Percentiles rank a stretch among this genome's conserved stretches.
These are phyloP conservation scores for Ceratobasidium sp. DNA, from an alignment of 1,284 basidiomycete genomes.

Conservation along the genomic window DNA sequence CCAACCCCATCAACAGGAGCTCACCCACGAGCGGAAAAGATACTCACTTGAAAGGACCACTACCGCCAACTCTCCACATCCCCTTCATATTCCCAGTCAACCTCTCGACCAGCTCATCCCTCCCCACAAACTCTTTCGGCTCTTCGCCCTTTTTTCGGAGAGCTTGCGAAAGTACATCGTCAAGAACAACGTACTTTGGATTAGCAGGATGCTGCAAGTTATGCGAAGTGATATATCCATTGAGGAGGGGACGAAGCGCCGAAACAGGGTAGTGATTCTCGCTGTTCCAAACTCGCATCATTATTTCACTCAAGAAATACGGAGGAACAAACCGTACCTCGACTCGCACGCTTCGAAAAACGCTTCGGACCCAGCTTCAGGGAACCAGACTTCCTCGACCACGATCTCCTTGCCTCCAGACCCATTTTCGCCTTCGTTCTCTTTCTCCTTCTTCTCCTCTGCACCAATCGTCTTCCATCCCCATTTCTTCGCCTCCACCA, in stretches of 20 bases:
- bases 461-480: conserved; percentile 68
- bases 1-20: conserved; percentile 29
- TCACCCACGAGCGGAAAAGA: conserved; percentile 8
- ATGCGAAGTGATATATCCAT: conserved; percentile 66
- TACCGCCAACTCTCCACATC: conserved; percentile 73
- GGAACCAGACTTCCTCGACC: conserved; percentile 78
- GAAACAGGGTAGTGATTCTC: conserved; percentile 61
- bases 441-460: conserved; percentile 59
- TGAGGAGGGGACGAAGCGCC: conserved; percentile 65
- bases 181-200: conserved; percentile 74
- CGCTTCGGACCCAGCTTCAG: conserved; percentile 60
- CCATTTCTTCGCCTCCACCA: conserved; percentile 56
- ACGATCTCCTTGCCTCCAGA: conserved; percentile 47
- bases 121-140: conserved; percentile 64
- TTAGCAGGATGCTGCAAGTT: conserved; percentile 71
- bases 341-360: conserved; percentile 67
- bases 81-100: conserved; percentile 55
- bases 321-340: conserved; percentile 57
- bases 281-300: conserved; percentile 43
- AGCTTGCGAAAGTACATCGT: conserved; percentile 52
- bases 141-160: conserved; percentile 46
- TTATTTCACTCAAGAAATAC: too few species aligned
- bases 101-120: conserved; percentile 69
- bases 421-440: conserved; percentile 53
- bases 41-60: conserved; percentile 64